Evolutionary conservation across 139 green algal species (phyloP).

Genomic region (Coccomyxa sp.): DNA sequence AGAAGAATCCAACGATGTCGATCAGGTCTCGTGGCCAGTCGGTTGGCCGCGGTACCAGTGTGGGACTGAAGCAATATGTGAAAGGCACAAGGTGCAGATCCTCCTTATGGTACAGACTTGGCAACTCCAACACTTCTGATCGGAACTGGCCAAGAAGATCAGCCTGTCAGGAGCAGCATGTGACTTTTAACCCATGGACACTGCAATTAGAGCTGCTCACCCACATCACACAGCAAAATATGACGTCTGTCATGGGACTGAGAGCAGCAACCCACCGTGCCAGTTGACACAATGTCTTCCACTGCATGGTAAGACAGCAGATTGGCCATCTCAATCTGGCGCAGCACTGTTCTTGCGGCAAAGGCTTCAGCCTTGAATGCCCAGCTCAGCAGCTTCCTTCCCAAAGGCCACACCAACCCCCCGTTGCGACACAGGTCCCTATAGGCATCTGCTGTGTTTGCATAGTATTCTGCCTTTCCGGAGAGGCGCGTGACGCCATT

Average conservation of each 20-base stretch:
- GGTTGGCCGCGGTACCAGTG: neutral
- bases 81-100: neutral
- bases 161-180: neutral
- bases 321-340: slow-evolving; percentile 4
- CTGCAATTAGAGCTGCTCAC: no score
- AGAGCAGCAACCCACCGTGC: neutral
- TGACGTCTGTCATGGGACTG: no score
- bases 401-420: neutral
- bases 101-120: neutral
- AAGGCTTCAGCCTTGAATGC: neutral
- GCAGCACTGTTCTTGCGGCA: neutral
- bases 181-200: no score
- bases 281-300: slow-evolving; percentile 25
- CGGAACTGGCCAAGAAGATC: neutral
- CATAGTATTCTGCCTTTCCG: neutral
- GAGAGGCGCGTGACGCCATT: neutral
- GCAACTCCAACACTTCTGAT: neutral
- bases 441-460: neutral
- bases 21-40: neutral
- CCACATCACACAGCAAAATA: no score
- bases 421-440: neutral
- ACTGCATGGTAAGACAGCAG: slow-evolving; percentile 23
- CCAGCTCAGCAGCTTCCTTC: neutral
- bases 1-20: neutral
- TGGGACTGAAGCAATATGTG: neutral